phyloP scores from a whole-genome alignment of 1,139 yeast genomes.

The Yamadazyma taylorii region DNA sequence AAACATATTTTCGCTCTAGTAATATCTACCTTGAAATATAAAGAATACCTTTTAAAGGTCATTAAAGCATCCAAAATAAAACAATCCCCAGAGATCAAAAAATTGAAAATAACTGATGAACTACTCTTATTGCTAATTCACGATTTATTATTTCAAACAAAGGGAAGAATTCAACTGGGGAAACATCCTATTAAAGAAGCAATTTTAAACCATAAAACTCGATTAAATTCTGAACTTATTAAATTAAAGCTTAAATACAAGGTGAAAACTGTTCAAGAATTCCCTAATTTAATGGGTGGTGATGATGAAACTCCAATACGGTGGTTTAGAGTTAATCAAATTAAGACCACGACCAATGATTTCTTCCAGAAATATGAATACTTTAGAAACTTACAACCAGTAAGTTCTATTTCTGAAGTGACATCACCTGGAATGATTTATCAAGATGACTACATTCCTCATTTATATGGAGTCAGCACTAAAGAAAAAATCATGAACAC shows the following conservation, averaged over 20 bases:
- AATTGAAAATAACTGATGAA: slow-evolving; percentile 42
- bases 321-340: slow-evolving; percentile 80
- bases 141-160: slow-evolving; percentile 72
- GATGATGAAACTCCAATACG: slow-evolving; percentile 78
- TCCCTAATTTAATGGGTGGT: slow-evolving; percentile 30
- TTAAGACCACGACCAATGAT: slow-evolving; percentile 40
- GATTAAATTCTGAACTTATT: slow-evolving; percentile 78
- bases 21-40: slow-evolving; percentile 70
- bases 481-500: slow-evolving; percentile 63
- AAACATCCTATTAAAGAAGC: slow-evolving; percentile 86
- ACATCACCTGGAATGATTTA: slow-evolving; percentile 55
- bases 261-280: slow-evolving; percentile 38
- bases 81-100: slow-evolving; percentile 32
- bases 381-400: slow-evolving; percentile 50
- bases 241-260: slow-evolving; percentile 72
- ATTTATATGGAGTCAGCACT: slow-evolving; percentile 82
- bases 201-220: slow-evolving; percentile 70
- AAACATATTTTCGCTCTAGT: slow-evolving; percentile 85
- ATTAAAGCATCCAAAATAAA: slow-evolving; percentile 67
- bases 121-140: slow-evolving; percentile 70
- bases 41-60: slow-evolving; percentile 58
- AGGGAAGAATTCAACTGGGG: slow-evolving; percentile 86
- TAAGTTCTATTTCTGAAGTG: slow-evolving; percentile 47
- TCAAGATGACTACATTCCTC: slow-evolving; percentile 68
- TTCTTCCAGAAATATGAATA: slow-evolving; percentile 39